Conservation (phyloP, 305 asterid genomes). For the Euphrasia arctica region DNA sequence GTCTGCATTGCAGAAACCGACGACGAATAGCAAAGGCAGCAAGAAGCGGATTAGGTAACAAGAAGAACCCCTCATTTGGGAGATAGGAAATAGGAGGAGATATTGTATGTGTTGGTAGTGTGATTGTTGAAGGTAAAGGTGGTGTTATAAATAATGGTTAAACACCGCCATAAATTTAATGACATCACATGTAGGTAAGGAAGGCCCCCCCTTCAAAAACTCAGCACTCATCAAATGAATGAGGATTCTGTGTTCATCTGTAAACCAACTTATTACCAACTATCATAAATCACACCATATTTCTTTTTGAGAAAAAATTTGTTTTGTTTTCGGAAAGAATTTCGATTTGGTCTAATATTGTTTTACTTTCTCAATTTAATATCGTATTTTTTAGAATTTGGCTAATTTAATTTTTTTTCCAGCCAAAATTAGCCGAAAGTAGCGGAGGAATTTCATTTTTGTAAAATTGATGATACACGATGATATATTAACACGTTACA, state of each 20-base stretch:
- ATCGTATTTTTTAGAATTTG: too few relatives aligned
- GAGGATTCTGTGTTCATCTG: not conserved
- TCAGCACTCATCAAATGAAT: not conserved
- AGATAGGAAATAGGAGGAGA: not conserved
- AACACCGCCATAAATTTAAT: conserved; percentile 52
- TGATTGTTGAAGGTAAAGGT: conserved; percentile 20
- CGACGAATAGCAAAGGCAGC: conserved; percentile 37
- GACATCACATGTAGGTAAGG: conserved; percentile 63
- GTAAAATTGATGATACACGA: too few relatives aligned
- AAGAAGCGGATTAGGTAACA: conserved; percentile 33
- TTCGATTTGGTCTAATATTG: too few relatives aligned
- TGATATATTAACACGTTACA: too few relatives aligned
- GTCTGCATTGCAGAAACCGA: conserved; percentile 42
- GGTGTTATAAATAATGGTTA: conserved; percentile 26
- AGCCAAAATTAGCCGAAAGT: too few relatives aligned
- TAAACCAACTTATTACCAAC: conserved; percentile 1
- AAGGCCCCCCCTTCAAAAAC: conserved; percentile 56
- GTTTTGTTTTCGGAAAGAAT: too few relatives aligned
- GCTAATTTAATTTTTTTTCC: too few relatives aligned
- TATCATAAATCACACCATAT: not conserved
- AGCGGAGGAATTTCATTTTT: too few relatives aligned
- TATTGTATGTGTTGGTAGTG: not conserved
- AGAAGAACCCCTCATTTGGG: conserved; percentile 50
- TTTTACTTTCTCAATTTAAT: too few relatives aligned
- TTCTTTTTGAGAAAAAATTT: too few relatives aligned